Conservation (phyloP, 2,329 filamentous ascomycete species). For the Diaporthe sp. region DNA sequence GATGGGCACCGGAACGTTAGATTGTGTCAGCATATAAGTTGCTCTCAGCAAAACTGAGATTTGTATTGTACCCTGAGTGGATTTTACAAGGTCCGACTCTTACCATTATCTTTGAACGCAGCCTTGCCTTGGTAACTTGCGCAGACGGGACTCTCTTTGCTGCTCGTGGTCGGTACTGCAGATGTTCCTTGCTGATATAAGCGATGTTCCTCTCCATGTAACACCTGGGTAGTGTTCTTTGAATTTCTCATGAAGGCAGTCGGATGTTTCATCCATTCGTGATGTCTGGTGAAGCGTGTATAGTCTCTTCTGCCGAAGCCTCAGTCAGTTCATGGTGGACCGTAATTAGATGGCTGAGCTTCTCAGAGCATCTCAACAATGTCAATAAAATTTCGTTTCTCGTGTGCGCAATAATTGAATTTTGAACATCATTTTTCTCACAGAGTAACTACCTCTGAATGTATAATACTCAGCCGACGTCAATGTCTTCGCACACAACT, state of each 20-base stretch:
- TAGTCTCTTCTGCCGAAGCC: background rate
- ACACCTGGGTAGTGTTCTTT: background rate
- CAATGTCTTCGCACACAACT: background rate
- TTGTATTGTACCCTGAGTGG: background rate
- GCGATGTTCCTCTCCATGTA: background rate
- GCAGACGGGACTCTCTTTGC: background rate
- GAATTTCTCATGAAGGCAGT: background rate
- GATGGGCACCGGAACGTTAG: background rate
- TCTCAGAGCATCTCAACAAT: background rate
- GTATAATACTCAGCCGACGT: background rate
- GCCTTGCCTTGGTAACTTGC: background rate
- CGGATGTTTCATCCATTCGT: background rate
- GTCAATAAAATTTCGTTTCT: background rate
- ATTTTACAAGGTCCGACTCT: background rate
- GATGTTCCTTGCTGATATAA: background rate
- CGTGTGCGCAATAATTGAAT: too few relatives aligned
- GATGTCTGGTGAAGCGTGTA: too few relatives aligned
- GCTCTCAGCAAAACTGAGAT: background rate
- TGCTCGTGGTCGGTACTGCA: background rate
- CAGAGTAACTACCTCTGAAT: background rate
- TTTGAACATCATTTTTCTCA: background rate
- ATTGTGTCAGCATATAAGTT: background rate
- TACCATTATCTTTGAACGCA: background rate
- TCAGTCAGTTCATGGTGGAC: background rate
- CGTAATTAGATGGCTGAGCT: background rate